A percentile compares a stretch with the other conserved stretches of the same genome.
phyloP scores from a whole-genome alignment of 2,329 filamentous ascomycete species.

The Onygenales sp. region DNA sequence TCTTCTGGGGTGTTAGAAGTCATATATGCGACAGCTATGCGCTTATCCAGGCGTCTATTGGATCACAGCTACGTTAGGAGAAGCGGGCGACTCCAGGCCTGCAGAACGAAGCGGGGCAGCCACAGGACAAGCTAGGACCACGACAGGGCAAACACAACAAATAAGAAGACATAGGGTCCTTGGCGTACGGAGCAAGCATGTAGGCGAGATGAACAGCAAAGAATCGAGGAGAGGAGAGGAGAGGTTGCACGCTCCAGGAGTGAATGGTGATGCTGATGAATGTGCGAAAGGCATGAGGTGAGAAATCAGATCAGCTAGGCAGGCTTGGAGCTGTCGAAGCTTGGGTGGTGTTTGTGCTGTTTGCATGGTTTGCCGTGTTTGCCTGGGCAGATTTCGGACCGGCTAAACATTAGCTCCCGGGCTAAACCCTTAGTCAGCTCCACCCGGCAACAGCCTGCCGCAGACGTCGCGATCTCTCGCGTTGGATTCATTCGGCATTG shows the following conservation, averaged over 20 bases:
- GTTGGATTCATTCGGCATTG: no score
- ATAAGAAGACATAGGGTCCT: constrained; percentile 10
- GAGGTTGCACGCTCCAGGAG: no score
- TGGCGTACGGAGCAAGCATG: background rate
- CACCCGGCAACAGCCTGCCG: no score
- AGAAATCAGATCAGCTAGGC: background rate
- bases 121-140: background rate
- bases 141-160: background rate
- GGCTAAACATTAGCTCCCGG: no score
- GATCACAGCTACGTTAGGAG: background rate
- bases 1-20: constrained; percentile 41
- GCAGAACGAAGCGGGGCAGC: background rate
- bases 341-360: background rate
- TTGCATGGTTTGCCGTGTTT: background rate
- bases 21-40: constrained; percentile 36
- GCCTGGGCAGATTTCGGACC: background rate
- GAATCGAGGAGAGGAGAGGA: no score
- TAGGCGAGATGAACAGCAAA: no score
- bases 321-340: background rate
- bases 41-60: background rate
- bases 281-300: no score
- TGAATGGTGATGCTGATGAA: background rate
- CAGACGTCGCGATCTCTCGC: no score
- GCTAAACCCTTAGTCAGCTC: no score
- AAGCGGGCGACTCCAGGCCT: background rate